Conservation (phyloP, 202 grass and related monocot genomes). For the Zizania palustris region DNA sequence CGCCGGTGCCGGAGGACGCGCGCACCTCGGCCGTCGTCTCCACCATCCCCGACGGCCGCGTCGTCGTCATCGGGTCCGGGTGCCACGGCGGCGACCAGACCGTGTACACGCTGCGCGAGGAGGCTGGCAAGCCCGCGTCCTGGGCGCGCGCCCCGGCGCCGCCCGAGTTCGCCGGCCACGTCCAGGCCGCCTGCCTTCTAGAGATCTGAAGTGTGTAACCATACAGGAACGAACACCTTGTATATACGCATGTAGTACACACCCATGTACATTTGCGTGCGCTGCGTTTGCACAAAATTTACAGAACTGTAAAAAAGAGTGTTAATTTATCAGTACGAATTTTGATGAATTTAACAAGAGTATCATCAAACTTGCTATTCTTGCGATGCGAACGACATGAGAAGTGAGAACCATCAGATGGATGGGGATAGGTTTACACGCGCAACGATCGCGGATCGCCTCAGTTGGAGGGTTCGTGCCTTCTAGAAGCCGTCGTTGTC, state of each 20-base stretch:
- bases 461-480: neutral
- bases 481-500: slow-evolving; percentile 32
- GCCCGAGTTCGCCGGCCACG: slow-evolving; percentile 71
- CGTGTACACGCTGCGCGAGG: slow-evolving; percentile 54
- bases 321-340: slow-evolving; percentile 17
- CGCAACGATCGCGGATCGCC: neutral
- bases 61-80: slow-evolving; percentile 63
- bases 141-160: slow-evolving; percentile 54
- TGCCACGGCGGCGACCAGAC: slow-evolving; percentile 61
- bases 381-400: neutral
- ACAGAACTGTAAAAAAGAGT: neutral
- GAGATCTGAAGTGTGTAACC: slow-evolving; percentile 59
- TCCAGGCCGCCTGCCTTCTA: slow-evolving; percentile 60
- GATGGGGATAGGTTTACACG: neutral
- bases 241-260: neutral
- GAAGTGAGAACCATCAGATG: neutral
- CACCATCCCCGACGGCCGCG: slow-evolving; percentile 28
- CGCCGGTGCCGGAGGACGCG: slow-evolving; percentile 64
- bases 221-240: neutral
- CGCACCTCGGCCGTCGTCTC: slow-evolving; percentile 45
- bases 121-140: slow-evolving; percentile 38
- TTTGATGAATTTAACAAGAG: neutral
- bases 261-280: neutral
- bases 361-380: neutral
- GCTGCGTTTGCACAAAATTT: neutral